A percentile compares a stretch with the other conserved stretches of the same genome.
Conservation (phyloP, 441 rosid genomes). For the Euphorbia schlechtendalii region DNA sequence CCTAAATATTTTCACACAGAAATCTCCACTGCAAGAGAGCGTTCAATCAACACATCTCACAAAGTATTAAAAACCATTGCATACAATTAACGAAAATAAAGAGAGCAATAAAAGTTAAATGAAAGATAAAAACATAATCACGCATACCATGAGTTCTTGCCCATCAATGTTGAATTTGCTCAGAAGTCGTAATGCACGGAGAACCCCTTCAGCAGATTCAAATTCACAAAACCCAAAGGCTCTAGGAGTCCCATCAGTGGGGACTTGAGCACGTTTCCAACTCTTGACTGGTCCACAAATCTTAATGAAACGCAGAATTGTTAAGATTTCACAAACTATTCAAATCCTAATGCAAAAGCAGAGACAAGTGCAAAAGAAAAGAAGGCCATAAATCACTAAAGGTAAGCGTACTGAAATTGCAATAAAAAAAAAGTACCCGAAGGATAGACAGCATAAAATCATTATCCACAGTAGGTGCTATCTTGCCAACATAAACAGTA, state of each 20-base stretch:
- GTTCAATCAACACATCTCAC: constrained; percentile 5
- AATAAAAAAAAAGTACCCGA: constrained; percentile 37
- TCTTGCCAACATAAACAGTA: constrained; percentile 94
- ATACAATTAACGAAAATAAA: background rate
- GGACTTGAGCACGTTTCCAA: constrained; percentile 87
- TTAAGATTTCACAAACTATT: constrained; percentile 12
- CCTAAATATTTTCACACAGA: background rate
- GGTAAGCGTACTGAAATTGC: constrained; percentile 4
- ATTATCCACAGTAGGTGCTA: constrained; percentile 77
- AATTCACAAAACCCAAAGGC: constrained; percentile 97
- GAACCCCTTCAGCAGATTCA: constrained; percentile 96
- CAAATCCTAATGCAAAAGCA: constrained; percentile 11
- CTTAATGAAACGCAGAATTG: constrained; percentile 35
- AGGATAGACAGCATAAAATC: constrained; percentile 82
- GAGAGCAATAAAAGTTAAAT: background rate
- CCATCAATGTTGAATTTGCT: constrained; percentile 86
- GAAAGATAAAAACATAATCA: constrained; percentile 12
- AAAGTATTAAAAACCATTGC: background rate
- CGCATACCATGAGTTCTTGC: constrained; percentile 82
- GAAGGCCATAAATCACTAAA: constrained; percentile 5
- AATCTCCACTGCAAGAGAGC: background rate
- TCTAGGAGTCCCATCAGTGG: constrained; percentile 71
- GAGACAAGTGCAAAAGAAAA: background rate
- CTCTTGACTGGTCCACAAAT: constrained; percentile 89
- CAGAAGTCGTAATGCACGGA: constrained; percentile 85